phyloP scores from a whole-genome alignment of 345 rosid genomes.

The Carallia pectinifolia region DNA sequence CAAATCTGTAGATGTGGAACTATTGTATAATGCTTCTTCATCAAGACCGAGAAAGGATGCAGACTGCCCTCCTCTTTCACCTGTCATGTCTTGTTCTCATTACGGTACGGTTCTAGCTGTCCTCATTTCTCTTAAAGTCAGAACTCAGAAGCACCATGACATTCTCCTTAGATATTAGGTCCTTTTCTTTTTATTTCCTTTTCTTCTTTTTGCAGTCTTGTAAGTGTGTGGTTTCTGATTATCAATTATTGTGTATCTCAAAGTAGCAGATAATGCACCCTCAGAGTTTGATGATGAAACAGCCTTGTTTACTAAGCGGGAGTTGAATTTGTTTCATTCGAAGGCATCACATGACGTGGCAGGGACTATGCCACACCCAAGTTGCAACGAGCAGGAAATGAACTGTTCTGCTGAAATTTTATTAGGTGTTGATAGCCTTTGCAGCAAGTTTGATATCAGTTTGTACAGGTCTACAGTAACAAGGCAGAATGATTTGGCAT shows the following conservation, averaged over 20 bases:
- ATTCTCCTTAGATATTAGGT: no score
- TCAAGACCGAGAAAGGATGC: neutral
- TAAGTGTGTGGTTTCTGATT: neutral
- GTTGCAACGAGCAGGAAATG: constrained; percentile 13
- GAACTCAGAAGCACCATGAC: neutral
- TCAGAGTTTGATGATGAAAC: neutral
- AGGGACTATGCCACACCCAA: neutral
- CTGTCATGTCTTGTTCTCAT: neutral
- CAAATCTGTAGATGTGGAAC: neutral
- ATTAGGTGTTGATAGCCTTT: constrained; percentile 6
- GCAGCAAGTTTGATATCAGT: constrained; percentile 4
- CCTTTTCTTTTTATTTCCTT: neutral
- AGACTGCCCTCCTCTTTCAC: neutral
- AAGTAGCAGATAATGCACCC: neutral
- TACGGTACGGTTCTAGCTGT: neutral
- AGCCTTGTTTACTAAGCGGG: constrained; percentile 10
- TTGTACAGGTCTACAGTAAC: neutral
- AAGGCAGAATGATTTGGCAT: neutral
- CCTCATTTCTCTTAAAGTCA: neutral
- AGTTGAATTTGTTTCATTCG: constrained; percentile 15
- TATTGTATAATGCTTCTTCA: neutral
- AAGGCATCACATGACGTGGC: neutral
- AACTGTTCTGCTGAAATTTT: neutral
- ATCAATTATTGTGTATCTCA: neutral
- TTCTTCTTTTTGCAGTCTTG: neutral